A percentile compares a stretch with the other conserved stretches of the same genome.
Evolutionary conservation across 73 alveolate species (phyloP).

Genomic region (Paramecium biaurelia): DNA sequence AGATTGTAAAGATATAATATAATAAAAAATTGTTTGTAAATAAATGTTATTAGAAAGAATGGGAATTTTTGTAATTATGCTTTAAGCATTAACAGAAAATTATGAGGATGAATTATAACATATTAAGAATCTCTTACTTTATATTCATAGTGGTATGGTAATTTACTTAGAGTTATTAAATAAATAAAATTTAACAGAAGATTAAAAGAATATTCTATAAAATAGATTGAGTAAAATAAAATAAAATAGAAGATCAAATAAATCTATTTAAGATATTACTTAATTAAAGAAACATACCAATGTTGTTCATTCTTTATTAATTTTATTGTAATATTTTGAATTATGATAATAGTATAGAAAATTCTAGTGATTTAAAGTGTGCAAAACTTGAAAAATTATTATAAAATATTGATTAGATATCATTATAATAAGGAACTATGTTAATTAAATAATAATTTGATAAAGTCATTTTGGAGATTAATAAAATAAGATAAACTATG

Average conservation of each 20-base stretch:
- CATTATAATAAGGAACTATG: neutral
- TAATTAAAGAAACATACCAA: neutral
- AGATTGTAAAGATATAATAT: neutral
- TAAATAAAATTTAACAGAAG: neutral
- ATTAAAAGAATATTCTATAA: neutral
- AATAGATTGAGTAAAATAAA: neutral
- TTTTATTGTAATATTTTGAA: neutral
- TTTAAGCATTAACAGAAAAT: neutral
- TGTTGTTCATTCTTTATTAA: slow-evolving; percentile 23
- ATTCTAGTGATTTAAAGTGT: neutral
- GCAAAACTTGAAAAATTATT: neutral
- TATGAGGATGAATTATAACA: slow-evolving; percentile 17
- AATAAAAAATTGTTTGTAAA: neutral
- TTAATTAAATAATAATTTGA: neutral
- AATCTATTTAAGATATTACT: neutral
- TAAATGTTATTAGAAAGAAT: slow-evolving; percentile 4
- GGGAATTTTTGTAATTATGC: slow-evolving; percentile 1
- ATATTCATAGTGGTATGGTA: slow-evolving; percentile 13
- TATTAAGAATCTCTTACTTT: neutral
- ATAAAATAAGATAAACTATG: neutral
- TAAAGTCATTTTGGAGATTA: neutral
- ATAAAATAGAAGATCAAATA: neutral
- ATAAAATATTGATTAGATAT: neutral
- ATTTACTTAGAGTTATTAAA: neutral
- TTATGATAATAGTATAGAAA: neutral